Evolutionary conservation across 2,329 filamentous ascomycete species (phyloP), one percentile per base, ranked within the genome.

Genomic region (Hypomyces rosellus): DNA sequence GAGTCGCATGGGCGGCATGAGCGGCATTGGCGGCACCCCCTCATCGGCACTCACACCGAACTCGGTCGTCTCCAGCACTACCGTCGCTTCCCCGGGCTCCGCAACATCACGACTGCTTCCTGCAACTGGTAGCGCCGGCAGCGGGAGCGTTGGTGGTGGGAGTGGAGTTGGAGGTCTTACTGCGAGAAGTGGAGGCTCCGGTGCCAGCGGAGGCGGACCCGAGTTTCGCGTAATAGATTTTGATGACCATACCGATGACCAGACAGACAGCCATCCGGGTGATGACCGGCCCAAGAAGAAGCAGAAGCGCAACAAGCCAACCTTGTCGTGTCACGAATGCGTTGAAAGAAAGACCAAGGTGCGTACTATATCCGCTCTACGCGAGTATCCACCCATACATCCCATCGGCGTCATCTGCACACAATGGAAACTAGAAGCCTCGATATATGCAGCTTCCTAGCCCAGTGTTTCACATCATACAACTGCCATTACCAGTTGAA

Each of bases 281-380:
- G 63, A 67, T 34, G 67, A 72, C 40, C 75, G 72, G n/a, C 63
- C 71, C 11, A 77, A 71, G 65, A 88, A 87, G 72, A 89, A 86
- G 69, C 87, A 91, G 70, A 90, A 87, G 72, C 81, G 88, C 44
- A 92, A 92, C 69, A 92, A 92, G 66, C 88, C 88, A 3, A 91
- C 87, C 1, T 64, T 91, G 55, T 89, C 85, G 45, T 91, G 88
- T 61, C 79, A 84, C 54, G 86, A 89, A 64, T 92, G 88, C 62
- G 88, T 91, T 18, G 86, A 89, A 69, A 76, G 87, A 58, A 91
- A 91, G 70, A 91, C 87, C 20, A 91, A 89, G 76, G 85, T 85
- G 64, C 57, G 77, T 68, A 30, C 14, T 30, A 30, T 30, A 30
- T 30, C 25, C 25, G 25, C 25, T 8, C 4, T 30, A 30, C 25